Conservation (phyloP, 768 basidiomycete genomes). For the Auricularia auricula-judae region DNA sequence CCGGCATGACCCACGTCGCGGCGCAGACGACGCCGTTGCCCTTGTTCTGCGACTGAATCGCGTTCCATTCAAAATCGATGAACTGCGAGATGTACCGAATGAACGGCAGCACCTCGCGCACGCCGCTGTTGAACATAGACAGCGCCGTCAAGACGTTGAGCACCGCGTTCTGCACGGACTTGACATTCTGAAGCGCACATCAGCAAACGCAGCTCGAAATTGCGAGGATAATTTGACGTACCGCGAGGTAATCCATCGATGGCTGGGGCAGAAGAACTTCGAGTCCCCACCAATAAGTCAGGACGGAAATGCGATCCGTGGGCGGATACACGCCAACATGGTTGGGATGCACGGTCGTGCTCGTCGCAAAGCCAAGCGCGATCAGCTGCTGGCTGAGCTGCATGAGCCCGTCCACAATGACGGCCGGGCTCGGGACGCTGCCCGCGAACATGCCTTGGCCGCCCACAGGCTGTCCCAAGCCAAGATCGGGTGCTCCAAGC, state of each 20-base stretch:
- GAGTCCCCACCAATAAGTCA: slow-evolving; percentile 90
- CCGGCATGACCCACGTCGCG: slow-evolving; percentile 84
- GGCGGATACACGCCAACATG: slow-evolving; percentile 63
- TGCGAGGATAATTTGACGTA: slow-evolving; percentile 19
- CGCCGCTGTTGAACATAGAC: slow-evolving; percentile 57
- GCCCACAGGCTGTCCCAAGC: slow-evolving; percentile 54
- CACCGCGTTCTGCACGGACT: slow-evolving; percentile 50
- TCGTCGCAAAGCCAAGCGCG: slow-evolving; percentile 68
- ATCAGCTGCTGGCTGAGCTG: slow-evolving; percentile 69
- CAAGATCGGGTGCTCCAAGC: slow-evolving; percentile 49
- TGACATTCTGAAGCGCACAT: slow-evolving; percentile 30
- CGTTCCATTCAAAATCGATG: slow-evolving; percentile 61
- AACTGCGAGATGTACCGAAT: slow-evolving; percentile 74
- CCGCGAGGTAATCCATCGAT: slow-evolving; percentile 47
- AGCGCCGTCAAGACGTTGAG: slow-evolving; percentile 70
- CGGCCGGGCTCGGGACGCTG: slow-evolving; percentile 63
- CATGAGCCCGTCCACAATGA: slow-evolving; percentile 55
- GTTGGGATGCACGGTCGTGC: slow-evolving; percentile 49
- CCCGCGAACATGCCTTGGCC: slow-evolving; percentile 60
- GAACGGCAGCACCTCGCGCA: slow-evolving; percentile 75
- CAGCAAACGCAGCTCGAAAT: no score
- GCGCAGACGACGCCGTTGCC: slow-evolving; percentile 80
- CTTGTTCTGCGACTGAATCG: slow-evolving; percentile 50
- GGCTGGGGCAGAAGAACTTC: slow-evolving; percentile 69
- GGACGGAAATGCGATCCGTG: slow-evolving; percentile 60